Evolutionary conservation across 2,329 filamentous ascomycete genomes (phyloP), one percentile per base, ranked within the genome.

Genomic region (Penicillium sp.): DNA sequence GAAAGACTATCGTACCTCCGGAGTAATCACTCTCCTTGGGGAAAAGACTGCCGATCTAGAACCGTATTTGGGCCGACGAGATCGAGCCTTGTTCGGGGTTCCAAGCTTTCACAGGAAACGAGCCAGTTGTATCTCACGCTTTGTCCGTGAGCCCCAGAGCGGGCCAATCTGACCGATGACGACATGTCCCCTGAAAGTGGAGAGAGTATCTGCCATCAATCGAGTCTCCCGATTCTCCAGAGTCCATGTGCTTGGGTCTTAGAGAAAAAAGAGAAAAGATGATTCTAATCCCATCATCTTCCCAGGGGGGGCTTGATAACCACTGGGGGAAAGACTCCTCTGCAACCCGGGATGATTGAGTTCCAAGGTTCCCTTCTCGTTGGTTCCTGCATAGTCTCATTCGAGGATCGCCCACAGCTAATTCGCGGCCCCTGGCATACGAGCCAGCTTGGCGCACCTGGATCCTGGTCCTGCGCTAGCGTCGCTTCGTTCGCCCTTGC

Each of bases 1-100:
- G 52, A 39, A 48, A 46, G 37, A 9, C 49, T 27, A 19, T n/a
- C 14, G 31, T 16, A 33, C 5, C 14, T 16, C 31, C 31, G 45
- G 45, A 47, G 45, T 29, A 33, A 33, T 31, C 46, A 39, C 16
- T 47, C 35, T 44, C 35, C 42, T 48, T 43, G 27, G 46, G 54
- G 26, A 22, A 35, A 50, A 22, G 37, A 45, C 33, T 56, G 66
- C 52, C 64, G 66, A 68, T 69, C 66, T 52, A 62, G 59, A 49
- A 60, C 62, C 37, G 21, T 19, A 62, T 64, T 60, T 51, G 59
- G 59, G 51, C 9, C 55, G 39, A 52, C 53, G 52, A 65, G 62
- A 66, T 64, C 59, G 61, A 63, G 60, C 54, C 61, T 62, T 54
- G 58, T 60, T 54, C 58, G 55, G 51, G 24, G 22, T 44, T 55